phyloP scores from a whole-genome alignment of 1,284 basidiomycete species.

The Puccinia horiana region DNA sequence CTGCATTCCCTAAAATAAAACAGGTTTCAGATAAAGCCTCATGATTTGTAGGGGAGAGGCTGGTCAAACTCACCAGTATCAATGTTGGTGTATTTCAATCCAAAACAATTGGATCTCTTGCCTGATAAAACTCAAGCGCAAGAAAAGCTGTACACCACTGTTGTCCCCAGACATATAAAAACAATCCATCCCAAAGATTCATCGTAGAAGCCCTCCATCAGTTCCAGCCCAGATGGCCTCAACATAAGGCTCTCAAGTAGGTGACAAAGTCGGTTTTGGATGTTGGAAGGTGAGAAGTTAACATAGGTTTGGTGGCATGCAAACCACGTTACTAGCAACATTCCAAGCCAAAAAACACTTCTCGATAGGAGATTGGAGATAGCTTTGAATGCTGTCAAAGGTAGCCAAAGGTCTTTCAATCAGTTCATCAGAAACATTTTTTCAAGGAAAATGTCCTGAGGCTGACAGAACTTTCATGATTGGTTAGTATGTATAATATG shows the following conservation, averaged over 20 bases:
- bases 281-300: neutral
- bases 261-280: neutral
- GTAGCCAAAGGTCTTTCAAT: no score
- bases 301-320: neutral
- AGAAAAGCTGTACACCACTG: neutral
- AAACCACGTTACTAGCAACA: neutral
- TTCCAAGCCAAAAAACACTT: neutral
- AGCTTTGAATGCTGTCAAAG: neutral
- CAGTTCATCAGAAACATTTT: no score
- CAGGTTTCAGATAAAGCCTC: no score
- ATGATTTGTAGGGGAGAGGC: no score
- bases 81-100: no score
- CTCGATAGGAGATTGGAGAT: neutral
- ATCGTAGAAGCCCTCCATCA: slow-evolving; percentile 1
- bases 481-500: no score
- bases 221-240: slow-evolving; percentile 7
- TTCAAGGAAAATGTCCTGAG: no score
- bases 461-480: no score
- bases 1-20: no score
- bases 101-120: slow-evolving; percentile 4
- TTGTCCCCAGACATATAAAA: neutral
- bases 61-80: no score
- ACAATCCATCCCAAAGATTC: neutral
- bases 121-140: neutral
- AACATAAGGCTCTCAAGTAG: neutral